Conservation (phyloP, 345 rosid species). For the Limnanthes douglasii region DNA sequence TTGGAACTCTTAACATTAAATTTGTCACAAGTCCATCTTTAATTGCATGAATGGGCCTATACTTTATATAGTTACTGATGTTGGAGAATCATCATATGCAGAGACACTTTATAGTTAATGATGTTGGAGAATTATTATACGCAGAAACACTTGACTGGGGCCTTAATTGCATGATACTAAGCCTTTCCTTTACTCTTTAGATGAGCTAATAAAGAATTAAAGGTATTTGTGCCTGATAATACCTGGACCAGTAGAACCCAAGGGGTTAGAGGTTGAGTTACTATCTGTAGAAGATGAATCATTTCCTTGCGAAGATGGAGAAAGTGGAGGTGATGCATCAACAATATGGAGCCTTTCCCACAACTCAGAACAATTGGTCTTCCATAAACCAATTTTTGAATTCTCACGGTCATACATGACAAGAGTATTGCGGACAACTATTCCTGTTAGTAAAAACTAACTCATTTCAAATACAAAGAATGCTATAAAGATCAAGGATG, state of each 20-base stretch:
- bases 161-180: background rate
- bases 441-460: constrained; percentile 30
- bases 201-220: too few relatives aligned
- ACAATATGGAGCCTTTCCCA: constrained; percentile 56
- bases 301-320: constrained; percentile 20
- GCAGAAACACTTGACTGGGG: background rate
- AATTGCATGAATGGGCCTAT: too few relatives aligned
- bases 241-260: constrained; percentile 26
- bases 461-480: background rate
- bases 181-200: too few relatives aligned
- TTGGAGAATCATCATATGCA: background rate
- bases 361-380: constrained; percentile 88
- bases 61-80: too few relatives aligned
- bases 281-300: constrained; percentile 11
- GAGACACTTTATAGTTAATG: background rate
- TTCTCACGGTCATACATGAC: constrained; percentile 79
- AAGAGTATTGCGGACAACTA: constrained; percentile 74
- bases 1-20: constrained; percentile 6
- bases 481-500: background rate
- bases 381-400: constrained; percentile 86
- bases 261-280: constrained; percentile 18
- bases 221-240: constrained; percentile 4
- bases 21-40: too few relatives aligned
- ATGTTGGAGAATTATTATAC: background rate
- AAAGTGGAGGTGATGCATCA: constrained; percentile 25